Conservation (phyloP, 2,329 filamentous ascomycete species). For the Aspergillus ustus region DNA sequence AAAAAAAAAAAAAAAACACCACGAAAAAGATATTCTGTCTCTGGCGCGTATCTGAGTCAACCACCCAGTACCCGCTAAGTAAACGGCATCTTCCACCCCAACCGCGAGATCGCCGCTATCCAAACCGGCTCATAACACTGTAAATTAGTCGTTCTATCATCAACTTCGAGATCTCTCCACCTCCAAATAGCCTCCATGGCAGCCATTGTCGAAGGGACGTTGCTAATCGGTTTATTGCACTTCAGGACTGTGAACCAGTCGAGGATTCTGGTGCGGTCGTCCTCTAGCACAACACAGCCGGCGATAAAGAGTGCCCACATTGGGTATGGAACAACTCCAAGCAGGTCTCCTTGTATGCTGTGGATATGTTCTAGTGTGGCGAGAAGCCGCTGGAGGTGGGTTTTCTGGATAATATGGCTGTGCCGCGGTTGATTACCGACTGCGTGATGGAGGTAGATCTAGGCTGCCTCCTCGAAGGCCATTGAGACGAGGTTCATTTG, state of each 20-base stretch:
- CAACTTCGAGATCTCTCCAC: background rate
- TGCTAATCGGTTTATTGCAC: conserved; percentile 1
- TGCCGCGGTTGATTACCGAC: background rate
- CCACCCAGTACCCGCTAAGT: background rate
- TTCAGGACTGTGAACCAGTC: conserved; percentile 1
- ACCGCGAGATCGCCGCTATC: background rate
- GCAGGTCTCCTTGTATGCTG: background rate
- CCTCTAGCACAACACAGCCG: conserved; percentile 3
- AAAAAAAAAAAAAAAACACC: too few species aligned
- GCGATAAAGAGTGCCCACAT: conserved; percentile 8
- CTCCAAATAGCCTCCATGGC: background rate
- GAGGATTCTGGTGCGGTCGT: background rate
- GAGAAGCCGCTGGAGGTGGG: background rate
- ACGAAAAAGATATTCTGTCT: too few species aligned
- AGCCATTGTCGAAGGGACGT: conserved; percentile 8
- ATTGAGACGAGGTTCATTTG: background rate
- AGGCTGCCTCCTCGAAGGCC: conserved; percentile 7
- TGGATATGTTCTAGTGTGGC: background rate
- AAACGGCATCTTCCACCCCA: conserved; percentile 7
- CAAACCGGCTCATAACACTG: background rate
- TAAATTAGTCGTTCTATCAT: background rate
- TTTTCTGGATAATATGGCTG: background rate
- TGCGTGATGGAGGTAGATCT: conserved; percentile 6
- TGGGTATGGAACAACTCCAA: conserved; percentile 1
- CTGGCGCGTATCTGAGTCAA: too few species aligned